These are phyloP conservation scores for Lasiodiplodia citricola DNA, from an alignment of 2,329 filamentous ascomycete species.

Conservation along the genomic window DNA sequence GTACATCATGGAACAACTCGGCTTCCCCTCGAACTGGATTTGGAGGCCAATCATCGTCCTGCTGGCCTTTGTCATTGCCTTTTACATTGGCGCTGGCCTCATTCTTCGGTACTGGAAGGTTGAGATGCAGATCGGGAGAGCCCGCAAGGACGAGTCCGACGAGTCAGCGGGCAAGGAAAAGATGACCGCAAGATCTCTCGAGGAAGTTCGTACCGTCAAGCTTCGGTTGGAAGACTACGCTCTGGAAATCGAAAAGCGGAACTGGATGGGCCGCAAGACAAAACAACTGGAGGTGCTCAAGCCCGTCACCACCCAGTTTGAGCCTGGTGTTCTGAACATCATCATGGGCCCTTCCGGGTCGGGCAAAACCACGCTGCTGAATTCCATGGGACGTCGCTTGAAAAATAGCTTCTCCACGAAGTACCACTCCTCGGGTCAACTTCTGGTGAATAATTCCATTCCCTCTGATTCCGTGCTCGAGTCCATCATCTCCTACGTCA, in stretches of 20 bases:
- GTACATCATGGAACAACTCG: constrained; percentile 72
- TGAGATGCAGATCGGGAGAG: constrained; percentile 72
- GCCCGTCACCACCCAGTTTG: constrained; percentile 70
- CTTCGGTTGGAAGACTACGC: constrained; percentile 69
- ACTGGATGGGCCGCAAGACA: constrained; percentile 55
- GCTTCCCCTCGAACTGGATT: constrained; percentile 71
- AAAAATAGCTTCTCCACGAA: constrained; percentile 65
- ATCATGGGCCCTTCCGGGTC: constrained; percentile 82
- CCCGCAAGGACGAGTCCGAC: constrained; percentile 61
- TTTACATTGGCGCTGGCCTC: constrained; percentile 65
- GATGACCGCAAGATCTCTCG: constrained; percentile 60
- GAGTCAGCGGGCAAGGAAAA: constrained; percentile 74
- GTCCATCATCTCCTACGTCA: constrained; percentile 77
- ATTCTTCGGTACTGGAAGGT: constrained; percentile 68
- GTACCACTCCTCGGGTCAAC: constrained; percentile 66
- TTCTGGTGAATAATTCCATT: constrained; percentile 72
- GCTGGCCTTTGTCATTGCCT: constrained; percentile 66
- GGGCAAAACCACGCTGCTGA: constrained; percentile 77
- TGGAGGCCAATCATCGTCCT: constrained; percentile 68
- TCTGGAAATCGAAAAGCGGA: constrained; percentile 68
- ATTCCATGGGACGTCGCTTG: constrained; percentile 72
- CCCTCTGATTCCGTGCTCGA: constrained; percentile 72
- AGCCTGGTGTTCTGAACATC: constrained; percentile 71
- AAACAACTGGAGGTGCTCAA: constrained; percentile 62
- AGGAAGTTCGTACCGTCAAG: constrained; percentile 65